Evolutionary conservation across 768 basidiomycete genomes (phyloP).

Genomic region (Psilocybe subaeruginosa): DNA sequence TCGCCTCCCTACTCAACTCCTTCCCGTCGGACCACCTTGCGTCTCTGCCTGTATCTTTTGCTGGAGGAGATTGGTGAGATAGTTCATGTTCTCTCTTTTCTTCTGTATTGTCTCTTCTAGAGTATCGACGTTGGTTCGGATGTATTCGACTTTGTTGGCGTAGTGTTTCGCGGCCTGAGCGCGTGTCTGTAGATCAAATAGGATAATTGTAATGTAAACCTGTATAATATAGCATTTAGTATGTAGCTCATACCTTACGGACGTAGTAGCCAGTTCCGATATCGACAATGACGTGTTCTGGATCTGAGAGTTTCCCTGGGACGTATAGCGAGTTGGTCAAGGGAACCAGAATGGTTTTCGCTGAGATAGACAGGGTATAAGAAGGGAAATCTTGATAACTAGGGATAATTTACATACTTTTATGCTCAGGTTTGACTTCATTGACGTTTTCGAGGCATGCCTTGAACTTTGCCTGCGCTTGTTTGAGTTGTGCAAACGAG

Average conservation of each 20-base stretch:
- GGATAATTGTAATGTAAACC: background rate
- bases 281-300: conserved; percentile 90
- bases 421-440: conserved; percentile 74
- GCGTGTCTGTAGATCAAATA: conserved; percentile 60
- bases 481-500: conserved; percentile 91
- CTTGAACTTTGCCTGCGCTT: conserved; percentile 91
- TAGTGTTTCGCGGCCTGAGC: conserved; percentile 84
- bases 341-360: conserved; percentile 88
- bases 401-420: conserved; percentile 39
- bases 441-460: conserved; percentile 80
- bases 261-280: conserved; percentile 97
- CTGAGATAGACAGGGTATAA: conserved; percentile 39
- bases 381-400: background rate
- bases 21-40: conserved; percentile 20
- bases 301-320: conserved; percentile 84
- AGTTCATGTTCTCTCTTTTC: conserved; percentile 89
- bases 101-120: conserved; percentile 88
- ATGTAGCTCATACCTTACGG: conserved; percentile 68
- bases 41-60: conserved; percentile 47
- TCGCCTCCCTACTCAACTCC: background rate
- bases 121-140: conserved; percentile 81
- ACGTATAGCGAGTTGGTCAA: conserved; percentile 95
- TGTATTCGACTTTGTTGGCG: conserved; percentile 76
- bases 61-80: conserved; percentile 75
- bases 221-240: background rate